These are phyloP conservation scores for Aspergillus uvarum DNA, from an alignment of 2,329 filamentous ascomycete genomes.

Conservation along the genomic window DNA sequence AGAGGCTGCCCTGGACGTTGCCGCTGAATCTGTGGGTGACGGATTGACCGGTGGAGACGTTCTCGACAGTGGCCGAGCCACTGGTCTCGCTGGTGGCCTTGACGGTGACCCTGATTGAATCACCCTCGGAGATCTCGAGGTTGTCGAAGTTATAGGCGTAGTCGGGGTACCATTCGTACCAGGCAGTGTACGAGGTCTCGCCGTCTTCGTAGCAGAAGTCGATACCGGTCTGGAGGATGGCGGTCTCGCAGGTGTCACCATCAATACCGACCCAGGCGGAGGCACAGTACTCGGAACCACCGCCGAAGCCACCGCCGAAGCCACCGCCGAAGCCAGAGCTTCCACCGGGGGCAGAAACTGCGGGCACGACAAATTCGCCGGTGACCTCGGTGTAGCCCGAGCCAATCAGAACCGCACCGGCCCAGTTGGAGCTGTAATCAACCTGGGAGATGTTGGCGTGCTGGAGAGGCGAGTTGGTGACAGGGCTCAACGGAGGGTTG, in stretches of 20 bases:
- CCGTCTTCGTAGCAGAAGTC: constrained; percentile 51
- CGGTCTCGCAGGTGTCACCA: constrained; percentile 54
- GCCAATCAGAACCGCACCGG: constrained; percentile 56
- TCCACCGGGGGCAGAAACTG: constrained; percentile 41
- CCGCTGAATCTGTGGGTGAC: constrained; percentile 53
- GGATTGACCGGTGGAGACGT: constrained; percentile 51
- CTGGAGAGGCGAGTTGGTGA: constrained; percentile 28
- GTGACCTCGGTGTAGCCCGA: constrained; percentile 54
- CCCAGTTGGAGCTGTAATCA: constrained; percentile 58
- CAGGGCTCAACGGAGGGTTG: constrained; percentile 32
- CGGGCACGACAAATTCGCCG: constrained; percentile 54
- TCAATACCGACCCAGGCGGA: constrained; percentile 62
- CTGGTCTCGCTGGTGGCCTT: constrained; percentile 42
- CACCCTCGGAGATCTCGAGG: constrained; percentile 46
- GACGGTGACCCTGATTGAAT: constrained; percentile 45
- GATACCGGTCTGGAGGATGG: constrained; percentile 58
- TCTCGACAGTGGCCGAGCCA: constrained; percentile 51
- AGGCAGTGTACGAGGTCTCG: constrained; percentile 51
- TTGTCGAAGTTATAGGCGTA: constrained; percentile 53
- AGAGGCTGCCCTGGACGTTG: constrained; percentile 43
- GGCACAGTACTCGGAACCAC: constrained; percentile 41
- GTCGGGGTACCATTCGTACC: constrained; percentile 63
- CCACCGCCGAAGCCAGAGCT: constrained; percentile 22
- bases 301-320: constrained; percentile 1
- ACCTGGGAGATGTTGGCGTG: constrained; percentile 44